phyloP scores from a whole-genome alignment of 495 filamentous ascomycete species.

The Neurospora tetrasperma region DNA sequence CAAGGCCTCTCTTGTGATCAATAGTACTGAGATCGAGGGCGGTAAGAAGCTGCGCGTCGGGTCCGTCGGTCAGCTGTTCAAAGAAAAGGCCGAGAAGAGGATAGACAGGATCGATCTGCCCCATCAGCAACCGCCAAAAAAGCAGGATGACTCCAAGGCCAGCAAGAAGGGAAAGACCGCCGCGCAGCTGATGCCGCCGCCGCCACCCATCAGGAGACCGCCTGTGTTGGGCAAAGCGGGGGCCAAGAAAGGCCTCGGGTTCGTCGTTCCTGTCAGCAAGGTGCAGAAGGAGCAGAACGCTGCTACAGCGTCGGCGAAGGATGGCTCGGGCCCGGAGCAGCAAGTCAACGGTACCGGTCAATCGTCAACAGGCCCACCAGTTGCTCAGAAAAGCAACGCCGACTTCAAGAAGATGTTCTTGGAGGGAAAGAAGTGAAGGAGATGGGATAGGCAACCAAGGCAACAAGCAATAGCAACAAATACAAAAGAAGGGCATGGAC shows the following conservation, averaged over 20 bases:
- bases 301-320: conserved; percentile 2
- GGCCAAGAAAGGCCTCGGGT: conserved; percentile 45
- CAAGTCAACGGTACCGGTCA: not conserved
- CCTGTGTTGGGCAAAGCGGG: conserved; percentile 47
- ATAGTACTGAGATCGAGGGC: conserved; percentile 56
- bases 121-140: conserved; percentile 23
- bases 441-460: not conserved
- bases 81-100: conserved; percentile 44
- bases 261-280: conserved; percentile 22
- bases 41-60: conserved; percentile 61
- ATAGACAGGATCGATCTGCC: conserved; percentile 36
- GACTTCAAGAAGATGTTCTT: conserved; percentile 78
- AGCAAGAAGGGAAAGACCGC: conserved; percentile 25
- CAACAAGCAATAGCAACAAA: not conserved
- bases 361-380: conserved; percentile 8
- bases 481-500: not conserved
- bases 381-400: conserved; percentile 60
- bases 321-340: not conserved
- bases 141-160: conserved; percentile 16
- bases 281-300: conserved; percentile 26
- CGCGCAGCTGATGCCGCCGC: conserved; percentile 37
- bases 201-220: conserved; percentile 47
- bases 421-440: not conserved
- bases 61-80: conserved; percentile 56
- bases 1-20: conserved; percentile 62